Evolutionary conservation across 2,329 filamentous ascomycete species (phyloP), one percentile per base, ranked within the genome.

Genomic region (Colletotrichum sublineola): DNA sequence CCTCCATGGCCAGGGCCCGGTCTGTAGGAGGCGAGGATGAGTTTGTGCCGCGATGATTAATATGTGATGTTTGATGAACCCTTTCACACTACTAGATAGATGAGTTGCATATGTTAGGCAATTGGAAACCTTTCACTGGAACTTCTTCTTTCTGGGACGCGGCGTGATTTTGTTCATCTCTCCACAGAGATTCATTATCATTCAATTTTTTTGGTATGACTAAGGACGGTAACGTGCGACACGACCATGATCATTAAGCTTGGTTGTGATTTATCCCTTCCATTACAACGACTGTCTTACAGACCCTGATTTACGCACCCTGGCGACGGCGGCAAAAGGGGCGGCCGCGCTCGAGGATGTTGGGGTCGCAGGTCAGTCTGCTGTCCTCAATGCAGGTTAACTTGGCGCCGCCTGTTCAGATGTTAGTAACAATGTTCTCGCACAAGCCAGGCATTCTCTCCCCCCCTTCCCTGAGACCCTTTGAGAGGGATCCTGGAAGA

Each of bases 1-100:
- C 92, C 18, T 89, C 88, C 1, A 84, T 79, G 76, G 78, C 86
- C 50, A 58, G 58, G 20, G 53, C 73, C 31, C 76, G 80, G 56
- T 75, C 77, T 18, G n/a, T 75, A n/a, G 77, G 74, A 31, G 74
- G 73, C 12, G 74, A 58, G 14, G 74, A 76, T 20, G 74, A 77
- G 15, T 74, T 75, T 62, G 61, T 77, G 40, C 73, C 68, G 52
- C 75, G 75, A 42, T 74, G 72, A 73, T 71, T 64, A 18, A 18
- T 38, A 7, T 24, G 65, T 63, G 42, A 68, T 48, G 14, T 38
- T 20, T 24, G 33, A 36, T 20, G 50, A 64, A 15, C 42, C 3
- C 44, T 46, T n/a, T 64, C 18, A 64, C 18, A 36, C 12, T 24
- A 62, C 36, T 24, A n/a, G 50, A 63, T n/a, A 46, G 40, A 62